These are phyloP conservation scores for Leccinum aurantiacum DNA, from an alignment of 768 basidiomycete species.

Conservation along the genomic window DNA sequence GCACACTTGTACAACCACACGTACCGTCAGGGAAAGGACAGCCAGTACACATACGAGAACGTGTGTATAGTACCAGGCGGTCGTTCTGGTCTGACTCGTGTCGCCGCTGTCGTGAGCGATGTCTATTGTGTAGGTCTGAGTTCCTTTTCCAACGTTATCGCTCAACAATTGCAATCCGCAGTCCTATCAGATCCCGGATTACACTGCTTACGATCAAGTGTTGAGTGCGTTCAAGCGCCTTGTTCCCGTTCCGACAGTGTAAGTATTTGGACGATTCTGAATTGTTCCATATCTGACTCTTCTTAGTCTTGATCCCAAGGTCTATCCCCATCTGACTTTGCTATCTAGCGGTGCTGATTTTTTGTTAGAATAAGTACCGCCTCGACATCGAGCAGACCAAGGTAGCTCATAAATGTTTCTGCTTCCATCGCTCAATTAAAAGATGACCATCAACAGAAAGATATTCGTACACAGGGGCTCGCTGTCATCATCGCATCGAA, in stretches of 20 bases:
- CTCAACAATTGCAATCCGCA: conserved; percentile 26
- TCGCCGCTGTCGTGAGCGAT: conserved; percentile 90
- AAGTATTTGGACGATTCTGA: conserved; percentile 30
- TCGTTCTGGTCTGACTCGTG: conserved; percentile 82
- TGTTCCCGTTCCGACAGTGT: conserved; percentile 89
- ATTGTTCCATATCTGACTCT: conserved; percentile 3
- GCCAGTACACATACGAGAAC: conserved; percentile 90
- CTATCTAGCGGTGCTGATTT: conserved; percentile 7
- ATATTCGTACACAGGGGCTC: conserved; percentile 80
- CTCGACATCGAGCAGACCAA: conserved; percentile 80
- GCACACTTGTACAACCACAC: conserved; percentile 87
- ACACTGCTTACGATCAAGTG: conserved; percentile 86
- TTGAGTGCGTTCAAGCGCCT: conserved; percentile 84
- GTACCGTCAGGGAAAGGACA: conserved; percentile 77
- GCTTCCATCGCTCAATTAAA: conserved; percentile 4
- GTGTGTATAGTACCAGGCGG: conserved; percentile 96
- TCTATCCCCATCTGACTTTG: conserved; percentile 14
- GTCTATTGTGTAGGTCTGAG: conserved; percentile 66
- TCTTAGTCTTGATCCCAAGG: conserved; percentile 48
- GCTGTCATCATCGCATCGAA: conserved; percentile 88
- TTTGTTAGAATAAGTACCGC: conserved; percentile 57
- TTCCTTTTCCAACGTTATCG: background rate
- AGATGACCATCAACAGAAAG: conserved; percentile 45
- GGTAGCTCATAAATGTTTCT: conserved; percentile 35
- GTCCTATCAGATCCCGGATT: conserved; percentile 91